Evolutionary conservation across 495 filamentous ascomycete species (phyloP), one percentile per base, ranked within the genome.

Genomic region (Penicillium ochrochloron): DNA sequence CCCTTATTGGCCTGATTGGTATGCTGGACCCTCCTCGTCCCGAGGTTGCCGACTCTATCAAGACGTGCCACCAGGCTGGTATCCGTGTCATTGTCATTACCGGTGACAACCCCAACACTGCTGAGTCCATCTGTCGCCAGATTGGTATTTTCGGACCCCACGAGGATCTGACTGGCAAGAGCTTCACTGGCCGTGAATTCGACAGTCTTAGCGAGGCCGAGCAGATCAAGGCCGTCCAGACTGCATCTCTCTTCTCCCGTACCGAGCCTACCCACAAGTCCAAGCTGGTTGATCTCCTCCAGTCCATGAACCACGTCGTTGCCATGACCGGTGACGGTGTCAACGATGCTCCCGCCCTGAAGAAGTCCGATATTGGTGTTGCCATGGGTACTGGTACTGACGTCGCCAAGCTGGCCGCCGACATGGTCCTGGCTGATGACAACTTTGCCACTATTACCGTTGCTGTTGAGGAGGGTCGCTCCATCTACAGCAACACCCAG

Each of bases 311-410:
- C 65, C 92, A 98, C 74, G 96, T 99, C 31, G 96, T 99, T 63
- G 96, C 96, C 65, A 99, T 99, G 96, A 99, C 96, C 63, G 96
- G 96, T 68, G 96, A 99, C 75, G 96, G 96, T 74, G 96, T 99
- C 76, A 99, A 99, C 72, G 96, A 99, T 80, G 96, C 96, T 2
- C 96, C 96, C 44, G 96, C 96, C 19, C 84, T 99, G 70, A 99
- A 99, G 86, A 97, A 97, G 78, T 89, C 95, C 5, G 96, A 99
- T 73, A 99, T 99, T 78, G 96, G 96, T 71, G 94, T 99, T 37
- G 96, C 96, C 25, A 99, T 99, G 96, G 96, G 96, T 57, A 94
- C 93, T 34, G 96, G 96, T 66, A 99, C 96, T 12, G 96, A 99
- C 71, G 96, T 99, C 7, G 92, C 96, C 46, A 97, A 95, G 80